phyloP scores from a whole-genome alignment of 2,329 filamentous ascomycete species.

The Cladosporium halotolerans region DNA sequence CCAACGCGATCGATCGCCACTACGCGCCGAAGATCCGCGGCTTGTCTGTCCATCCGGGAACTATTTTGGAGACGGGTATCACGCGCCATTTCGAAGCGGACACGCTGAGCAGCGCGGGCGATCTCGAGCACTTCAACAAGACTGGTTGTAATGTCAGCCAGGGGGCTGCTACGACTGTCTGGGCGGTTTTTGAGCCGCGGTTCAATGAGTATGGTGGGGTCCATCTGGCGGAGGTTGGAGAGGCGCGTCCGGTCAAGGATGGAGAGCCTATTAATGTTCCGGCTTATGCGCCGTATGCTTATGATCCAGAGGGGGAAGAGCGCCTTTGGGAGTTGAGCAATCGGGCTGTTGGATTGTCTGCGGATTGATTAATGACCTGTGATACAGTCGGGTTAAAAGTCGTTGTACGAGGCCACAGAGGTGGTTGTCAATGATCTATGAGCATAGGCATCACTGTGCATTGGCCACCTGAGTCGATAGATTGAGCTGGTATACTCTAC shows the following conservation, averaged over 20 bases:
- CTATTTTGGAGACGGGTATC: conserved; percentile 2
- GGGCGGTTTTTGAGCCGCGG: conserved; percentile 34
- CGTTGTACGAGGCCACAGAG: too few species aligned
- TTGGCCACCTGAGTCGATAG: too few species aligned
- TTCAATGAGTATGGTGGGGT: conserved; percentile 37
- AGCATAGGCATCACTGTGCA: too few species aligned
- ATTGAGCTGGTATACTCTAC: too few species aligned
- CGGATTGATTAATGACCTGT: not conserved
- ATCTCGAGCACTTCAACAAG: conserved; percentile 10
- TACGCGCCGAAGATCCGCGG: conserved; percentile 36
- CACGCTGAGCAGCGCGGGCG: conserved; percentile 4
- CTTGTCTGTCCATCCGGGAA: conserved; percentile 40
- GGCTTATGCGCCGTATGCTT: conserved; percentile 34
- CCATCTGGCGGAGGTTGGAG: conserved; percentile 41
- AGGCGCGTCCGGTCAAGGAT: conserved; percentile 27
- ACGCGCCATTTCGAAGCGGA: conserved; percentile 8
- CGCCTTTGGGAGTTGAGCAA: conserved; percentile 40
- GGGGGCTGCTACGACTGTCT: conserved; percentile 46
- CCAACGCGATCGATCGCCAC: conserved; percentile 46
- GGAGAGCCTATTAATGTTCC: conserved; percentile 16
- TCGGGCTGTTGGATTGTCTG: conserved; percentile 22
- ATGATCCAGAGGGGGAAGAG: conserved; percentile 35
- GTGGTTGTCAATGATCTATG: too few species aligned
- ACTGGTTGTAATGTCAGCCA: conserved; percentile 34
- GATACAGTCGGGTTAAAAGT: too few species aligned